A percentile compares a stretch with the other conserved stretches of the same genome.
Conservation (phyloP, 2,329 filamentous ascomycete species). For the Dryadomyces quercivorus region DNA sequence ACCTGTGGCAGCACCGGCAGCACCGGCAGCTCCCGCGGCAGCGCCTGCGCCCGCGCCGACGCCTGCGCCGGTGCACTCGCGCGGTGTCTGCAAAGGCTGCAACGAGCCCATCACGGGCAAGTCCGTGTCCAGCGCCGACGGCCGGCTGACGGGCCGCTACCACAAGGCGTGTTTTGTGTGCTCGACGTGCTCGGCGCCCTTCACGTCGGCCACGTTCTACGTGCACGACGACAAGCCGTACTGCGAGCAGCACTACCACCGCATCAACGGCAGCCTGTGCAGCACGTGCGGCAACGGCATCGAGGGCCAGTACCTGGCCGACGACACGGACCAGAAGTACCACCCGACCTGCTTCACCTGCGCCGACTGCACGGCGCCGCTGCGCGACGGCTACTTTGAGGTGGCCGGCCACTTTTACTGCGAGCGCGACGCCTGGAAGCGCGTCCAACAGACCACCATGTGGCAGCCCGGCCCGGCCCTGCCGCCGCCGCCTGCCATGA, state of each 20-base stretch:
- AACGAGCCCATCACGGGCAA: slow-evolving; percentile 70
- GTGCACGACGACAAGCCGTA: slow-evolving; percentile 79
- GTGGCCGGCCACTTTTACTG: slow-evolving; percentile 71
- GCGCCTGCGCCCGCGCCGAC: not conserved
- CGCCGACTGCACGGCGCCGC: slow-evolving; percentile 58
- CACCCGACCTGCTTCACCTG: slow-evolving; percentile 83
- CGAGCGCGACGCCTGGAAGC: slow-evolving; percentile 67
- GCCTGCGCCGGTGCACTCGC: slow-evolving; percentile 23
- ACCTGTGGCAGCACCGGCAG: not conserved
- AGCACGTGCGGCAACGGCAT: slow-evolving; percentile 71
- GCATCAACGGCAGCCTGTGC: slow-evolving; percentile 79
- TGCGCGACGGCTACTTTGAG: slow-evolving; percentile 85
- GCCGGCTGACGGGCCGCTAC: slow-evolving; percentile 81
- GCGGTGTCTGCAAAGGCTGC: slow-evolving; percentile 77
- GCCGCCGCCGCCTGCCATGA: not conserved
- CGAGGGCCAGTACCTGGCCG: slow-evolving; percentile 87
- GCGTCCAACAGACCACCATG: slow-evolving; percentile 19
- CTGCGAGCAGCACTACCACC: slow-evolving; percentile 86
- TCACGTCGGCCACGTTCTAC: slow-evolving; percentile 83
- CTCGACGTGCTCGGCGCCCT: slow-evolving; percentile 67
- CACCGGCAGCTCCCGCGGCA: not conserved
- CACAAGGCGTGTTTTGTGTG: slow-evolving; percentile 95
- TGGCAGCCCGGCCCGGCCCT: not conserved
- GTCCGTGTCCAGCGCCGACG: slow-evolving; percentile 87
- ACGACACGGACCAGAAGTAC: slow-evolving; percentile 64